Evolutionary conservation across 495 filamentous ascomycete species (phyloP).

Genomic region (Xylaria scruposa): DNA sequence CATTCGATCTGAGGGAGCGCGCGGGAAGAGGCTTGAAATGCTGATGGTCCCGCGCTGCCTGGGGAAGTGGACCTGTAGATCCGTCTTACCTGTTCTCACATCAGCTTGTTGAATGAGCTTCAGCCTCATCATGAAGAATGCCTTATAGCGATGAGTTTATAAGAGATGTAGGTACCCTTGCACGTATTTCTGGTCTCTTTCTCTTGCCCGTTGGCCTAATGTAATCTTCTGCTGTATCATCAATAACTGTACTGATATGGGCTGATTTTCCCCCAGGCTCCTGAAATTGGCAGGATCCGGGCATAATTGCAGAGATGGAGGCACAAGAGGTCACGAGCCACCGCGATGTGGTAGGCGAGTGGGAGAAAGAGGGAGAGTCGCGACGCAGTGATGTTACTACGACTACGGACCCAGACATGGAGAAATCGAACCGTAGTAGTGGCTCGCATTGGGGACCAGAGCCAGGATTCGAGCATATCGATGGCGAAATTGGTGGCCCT

Average conservation of each 20-base stretch:
- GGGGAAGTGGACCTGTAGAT: slow-evolving; percentile 2
- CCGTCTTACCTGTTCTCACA: slow-evolving; percentile 14
- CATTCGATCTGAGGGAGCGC: neutral
- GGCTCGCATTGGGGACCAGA: slow-evolving; percentile 37
- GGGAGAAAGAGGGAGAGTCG: neutral
- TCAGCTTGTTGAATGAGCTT: neutral
- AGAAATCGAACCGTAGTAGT: slow-evolving; percentile 31
- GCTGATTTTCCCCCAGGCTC: neutral
- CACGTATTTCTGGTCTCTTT: neutral
- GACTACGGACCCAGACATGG: slow-evolving; percentile 23
- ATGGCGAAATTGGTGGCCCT: slow-evolving; percentile 49
- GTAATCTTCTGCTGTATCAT: neutral
- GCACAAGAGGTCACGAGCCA: neutral
- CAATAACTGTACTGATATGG: neutral
- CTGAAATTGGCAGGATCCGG: neutral
- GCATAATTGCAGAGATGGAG: slow-evolving; percentile 18
- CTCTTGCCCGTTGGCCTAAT: neutral
- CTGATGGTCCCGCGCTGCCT: neutral
- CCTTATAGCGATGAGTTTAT: too few relatives aligned
- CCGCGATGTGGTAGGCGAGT: neutral
- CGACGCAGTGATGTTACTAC: slow-evolving; percentile 23
- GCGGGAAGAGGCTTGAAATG: neutral
- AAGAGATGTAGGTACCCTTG: neutral
- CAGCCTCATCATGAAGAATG: slow-evolving; percentile 15
- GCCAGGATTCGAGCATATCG: slow-evolving; percentile 49